Percentiles rank a stretch among this genome's conserved stretches.
These are phyloP conservation scores for Cladosporium austrohemisphaericum DNA, from an alignment of 2,329 filamentous ascomycete species.

Conservation along the genomic window DNA sequence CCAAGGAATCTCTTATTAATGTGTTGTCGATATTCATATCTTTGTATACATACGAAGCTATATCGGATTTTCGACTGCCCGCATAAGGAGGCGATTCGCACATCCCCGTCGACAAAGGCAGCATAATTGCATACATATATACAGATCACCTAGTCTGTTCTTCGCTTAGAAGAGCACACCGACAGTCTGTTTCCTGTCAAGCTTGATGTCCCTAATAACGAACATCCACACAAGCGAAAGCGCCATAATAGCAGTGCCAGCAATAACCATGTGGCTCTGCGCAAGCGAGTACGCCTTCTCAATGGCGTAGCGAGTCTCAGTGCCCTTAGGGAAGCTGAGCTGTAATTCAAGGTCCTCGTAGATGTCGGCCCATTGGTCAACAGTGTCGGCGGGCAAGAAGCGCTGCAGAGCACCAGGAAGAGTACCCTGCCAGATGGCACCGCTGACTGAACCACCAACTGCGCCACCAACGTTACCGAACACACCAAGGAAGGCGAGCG, in stretches of 20 bases:
- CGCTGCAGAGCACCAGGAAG: constrained; percentile 20
- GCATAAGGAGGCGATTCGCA: too few species aligned
- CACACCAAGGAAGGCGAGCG: constrained; percentile 34
- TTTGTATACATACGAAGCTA: too few species aligned
- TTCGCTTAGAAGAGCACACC: constrained; percentile 20
- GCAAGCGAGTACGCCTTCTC: constrained; percentile 40
- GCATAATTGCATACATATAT: too few species aligned
- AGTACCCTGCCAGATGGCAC: constrained; percentile 35
- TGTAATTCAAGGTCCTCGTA: constrained; percentile 36
- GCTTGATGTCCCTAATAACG: constrained; percentile 25
- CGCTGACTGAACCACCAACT: constrained; percentile 33
- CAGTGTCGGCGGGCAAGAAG: constrained; percentile 43
- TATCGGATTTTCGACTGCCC: too few species aligned
- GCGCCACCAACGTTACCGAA: constrained; percentile 34
- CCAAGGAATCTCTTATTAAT: too few species aligned
- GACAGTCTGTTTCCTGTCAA: constrained; percentile 26
- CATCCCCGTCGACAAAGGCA: too few species aligned
- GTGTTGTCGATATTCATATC: too few species aligned
- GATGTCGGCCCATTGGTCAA: constrained; percentile 29
- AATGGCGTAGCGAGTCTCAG: constrained; percentile 41
- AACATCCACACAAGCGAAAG: constrained; percentile 21
- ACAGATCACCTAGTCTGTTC: neutral
- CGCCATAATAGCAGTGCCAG: constrained; percentile 21
- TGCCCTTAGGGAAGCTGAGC: constrained; percentile 40
- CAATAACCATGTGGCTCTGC: constrained; percentile 24